Evolutionary conservation across 1,284 basidiomycete genomes (phyloP).

Genomic region (Ganoderma sinense): DNA sequence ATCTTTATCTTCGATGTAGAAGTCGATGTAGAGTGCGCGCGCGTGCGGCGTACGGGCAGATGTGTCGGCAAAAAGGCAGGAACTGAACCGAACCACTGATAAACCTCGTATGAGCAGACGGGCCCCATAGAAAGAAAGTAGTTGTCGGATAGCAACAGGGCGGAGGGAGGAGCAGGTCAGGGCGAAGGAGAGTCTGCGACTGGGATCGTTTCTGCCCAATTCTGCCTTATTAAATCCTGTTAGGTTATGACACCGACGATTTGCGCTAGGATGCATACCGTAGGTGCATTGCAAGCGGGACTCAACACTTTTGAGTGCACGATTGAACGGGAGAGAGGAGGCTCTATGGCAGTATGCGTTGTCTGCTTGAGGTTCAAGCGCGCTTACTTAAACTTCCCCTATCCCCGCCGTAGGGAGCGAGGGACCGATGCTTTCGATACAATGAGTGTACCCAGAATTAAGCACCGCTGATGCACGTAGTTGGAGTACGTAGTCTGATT

Average conservation of each 20-base stretch:
- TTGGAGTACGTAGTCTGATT: no score
- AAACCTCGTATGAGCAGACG: not conserved
- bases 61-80: not conserved
- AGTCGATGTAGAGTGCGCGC: not conserved
- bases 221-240: no score
- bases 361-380: not conserved
- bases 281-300: not conserved
- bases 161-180: not conserved
- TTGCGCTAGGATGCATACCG: not conserved
- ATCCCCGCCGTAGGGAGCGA: not conserved
- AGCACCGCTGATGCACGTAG: no score
- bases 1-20: no score
- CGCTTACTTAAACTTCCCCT: not conserved
- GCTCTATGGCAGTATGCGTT: no score
- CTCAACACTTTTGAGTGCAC: not conserved
- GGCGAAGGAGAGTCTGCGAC: not conserved
- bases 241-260: not conserved
- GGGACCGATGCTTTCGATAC: no score
- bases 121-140: not conserved
- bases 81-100: not conserved
- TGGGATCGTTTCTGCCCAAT: not conserved
- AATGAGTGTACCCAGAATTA: no score
- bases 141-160: not conserved
- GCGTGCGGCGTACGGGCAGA: not conserved
- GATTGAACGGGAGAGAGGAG: not conserved